A percentile compares a stretch with the other conserved stretches of the same genome.
Conservation (phyloP, 768 basidiomycete genomes). For the Rhodotorula kratochvilovae region DNA sequence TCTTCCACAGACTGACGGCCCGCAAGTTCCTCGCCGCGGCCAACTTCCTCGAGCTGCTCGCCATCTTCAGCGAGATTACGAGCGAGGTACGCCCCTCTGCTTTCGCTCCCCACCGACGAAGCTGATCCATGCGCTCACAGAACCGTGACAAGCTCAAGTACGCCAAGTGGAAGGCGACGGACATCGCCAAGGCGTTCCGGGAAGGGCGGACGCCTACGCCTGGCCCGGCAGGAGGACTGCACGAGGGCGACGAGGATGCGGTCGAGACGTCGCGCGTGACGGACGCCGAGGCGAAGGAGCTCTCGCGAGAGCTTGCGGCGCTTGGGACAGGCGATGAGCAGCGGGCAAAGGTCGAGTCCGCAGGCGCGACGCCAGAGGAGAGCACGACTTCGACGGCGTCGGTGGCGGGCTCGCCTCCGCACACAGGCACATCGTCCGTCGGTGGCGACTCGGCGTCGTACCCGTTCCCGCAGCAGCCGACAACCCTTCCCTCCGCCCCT, state of each 20-base stretch:
- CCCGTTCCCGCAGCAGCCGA: constrained; percentile 31
- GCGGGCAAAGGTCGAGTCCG: neutral
- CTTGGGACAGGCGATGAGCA: constrained; percentile 3
- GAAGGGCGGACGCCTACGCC: constrained; percentile 79
- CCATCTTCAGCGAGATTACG: constrained; percentile 63
- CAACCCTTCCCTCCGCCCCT: constrained; percentile 30
- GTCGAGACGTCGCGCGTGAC: constrained; percentile 1
- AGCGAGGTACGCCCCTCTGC: constrained; percentile 53
- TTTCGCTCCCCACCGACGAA: neutral
- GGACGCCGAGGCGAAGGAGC: constrained; percentile 32
- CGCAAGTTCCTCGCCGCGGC: constrained; percentile 92
- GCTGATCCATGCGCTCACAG: constrained; percentile 48
- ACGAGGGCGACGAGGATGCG: constrained; percentile 22
- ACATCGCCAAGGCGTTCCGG: constrained; percentile 89
- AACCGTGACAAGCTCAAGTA: constrained; percentile 84
- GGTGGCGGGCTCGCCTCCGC: constrained; percentile 23
- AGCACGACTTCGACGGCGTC: constrained; percentile 9
- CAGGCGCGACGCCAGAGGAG: constrained; percentile 38
- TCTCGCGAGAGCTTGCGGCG: constrained; percentile 25
- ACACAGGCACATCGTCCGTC: neutral
- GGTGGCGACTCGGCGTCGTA: constrained; percentile 13
- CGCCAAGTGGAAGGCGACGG: constrained; percentile 95
- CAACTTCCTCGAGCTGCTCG: constrained; percentile 86
- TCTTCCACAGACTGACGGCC: constrained; percentile 65
- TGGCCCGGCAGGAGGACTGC: constrained; percentile 62